Percentiles rank a stretch among this genome's conserved stretches.
These are phyloP conservation scores for Aspergillus persii DNA, from an alignment of 2,329 filamentous ascomycete genomes.

Conservation along the genomic window DNA sequence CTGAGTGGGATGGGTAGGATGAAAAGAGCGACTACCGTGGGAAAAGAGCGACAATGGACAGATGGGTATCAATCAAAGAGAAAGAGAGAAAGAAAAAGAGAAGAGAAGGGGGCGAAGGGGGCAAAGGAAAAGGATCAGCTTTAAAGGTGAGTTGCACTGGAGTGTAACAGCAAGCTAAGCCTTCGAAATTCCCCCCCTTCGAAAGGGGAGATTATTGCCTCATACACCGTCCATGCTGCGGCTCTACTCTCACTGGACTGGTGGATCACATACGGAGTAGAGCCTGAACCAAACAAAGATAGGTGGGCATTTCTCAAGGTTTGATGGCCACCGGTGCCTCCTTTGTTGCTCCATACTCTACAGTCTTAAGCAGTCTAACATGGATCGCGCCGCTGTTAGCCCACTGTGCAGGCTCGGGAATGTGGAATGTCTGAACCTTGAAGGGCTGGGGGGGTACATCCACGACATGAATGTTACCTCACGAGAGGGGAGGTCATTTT, in stretches of 20 bases:
- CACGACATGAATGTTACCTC: constrained; percentile 1
- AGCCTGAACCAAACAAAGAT: background rate
- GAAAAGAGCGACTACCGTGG: constrained; percentile 23
- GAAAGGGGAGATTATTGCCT: constrained; percentile 1
- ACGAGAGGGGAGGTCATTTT: background rate
- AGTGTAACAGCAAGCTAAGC: constrained; percentile 5
- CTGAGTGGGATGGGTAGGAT: constrained; percentile 20
- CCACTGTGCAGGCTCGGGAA: background rate
- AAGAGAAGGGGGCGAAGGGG: constrained; percentile 10
- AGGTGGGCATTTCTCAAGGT: background rate
- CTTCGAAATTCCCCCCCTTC: constrained; percentile 5
- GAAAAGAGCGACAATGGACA: constrained; percentile 11
- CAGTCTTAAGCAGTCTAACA: background rate
- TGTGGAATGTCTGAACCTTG: background rate
- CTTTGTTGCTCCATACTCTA: background rate
- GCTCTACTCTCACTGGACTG: constrained; percentile 1
- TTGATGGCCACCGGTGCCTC: background rate
- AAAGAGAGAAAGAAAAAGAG: constrained; percentile 15
- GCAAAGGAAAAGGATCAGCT: background rate
- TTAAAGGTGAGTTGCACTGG: background rate
- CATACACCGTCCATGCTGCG: constrained; percentile 2
- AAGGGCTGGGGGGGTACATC: background rate
- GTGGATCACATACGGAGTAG: constrained; percentile 3
- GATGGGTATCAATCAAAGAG: constrained; percentile 12
- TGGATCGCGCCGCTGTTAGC: background rate